These are phyloP conservation scores for Begonia loranthoides DNA, from an alignment of 306 rosid species.

Conservation along the genomic window DNA sequence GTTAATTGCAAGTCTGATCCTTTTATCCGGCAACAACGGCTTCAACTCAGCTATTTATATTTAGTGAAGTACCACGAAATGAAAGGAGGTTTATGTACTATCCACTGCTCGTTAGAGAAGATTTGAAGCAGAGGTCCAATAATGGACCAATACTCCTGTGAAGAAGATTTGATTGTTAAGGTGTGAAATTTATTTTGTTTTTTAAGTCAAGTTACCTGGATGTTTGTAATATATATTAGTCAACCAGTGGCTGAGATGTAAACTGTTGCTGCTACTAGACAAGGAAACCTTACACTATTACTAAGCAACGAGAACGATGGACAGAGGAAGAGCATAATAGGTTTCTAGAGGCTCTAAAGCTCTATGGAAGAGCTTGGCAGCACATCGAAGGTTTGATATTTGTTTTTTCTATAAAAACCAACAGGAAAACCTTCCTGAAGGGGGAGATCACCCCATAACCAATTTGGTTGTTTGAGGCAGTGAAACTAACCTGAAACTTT, in stretches of 20 bases:
- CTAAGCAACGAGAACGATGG: conserved; percentile 83
- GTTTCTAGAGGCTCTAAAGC: conserved; percentile 70
- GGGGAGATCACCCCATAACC: neutral
- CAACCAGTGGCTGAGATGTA: conserved; percentile 5
- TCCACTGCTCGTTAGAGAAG: conserved; percentile 54
- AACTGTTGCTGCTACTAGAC: conserved; percentile 30
- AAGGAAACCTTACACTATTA: conserved; percentile 77
- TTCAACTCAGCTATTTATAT: conserved; percentile 11
- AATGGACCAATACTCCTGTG: conserved; percentile 73
- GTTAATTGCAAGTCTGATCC: conserved; percentile 11
- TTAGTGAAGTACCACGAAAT: conserved; percentile 21
- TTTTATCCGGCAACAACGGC: conserved; percentile 36
- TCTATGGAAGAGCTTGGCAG: conserved; percentile 78
- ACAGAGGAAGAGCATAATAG: conserved; percentile 78
- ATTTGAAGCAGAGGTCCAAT: conserved; percentile 75
- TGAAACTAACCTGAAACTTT: too few relatives aligned
- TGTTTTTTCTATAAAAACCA: neutral
- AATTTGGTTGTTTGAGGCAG: neutral
- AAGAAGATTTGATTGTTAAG: conserved; percentile 74
- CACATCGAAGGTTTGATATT: conserved; percentile 49
- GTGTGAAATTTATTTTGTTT: conserved; percentile 13
- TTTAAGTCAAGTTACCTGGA: neutral
- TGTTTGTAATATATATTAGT: neutral
- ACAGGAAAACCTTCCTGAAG: conserved; percentile 9
- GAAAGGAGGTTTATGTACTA: conserved; percentile 36